Evolutionary conservation across 202 grass and related monocot genomes (phyloP).

Genomic region (Carex arenaria): DNA sequence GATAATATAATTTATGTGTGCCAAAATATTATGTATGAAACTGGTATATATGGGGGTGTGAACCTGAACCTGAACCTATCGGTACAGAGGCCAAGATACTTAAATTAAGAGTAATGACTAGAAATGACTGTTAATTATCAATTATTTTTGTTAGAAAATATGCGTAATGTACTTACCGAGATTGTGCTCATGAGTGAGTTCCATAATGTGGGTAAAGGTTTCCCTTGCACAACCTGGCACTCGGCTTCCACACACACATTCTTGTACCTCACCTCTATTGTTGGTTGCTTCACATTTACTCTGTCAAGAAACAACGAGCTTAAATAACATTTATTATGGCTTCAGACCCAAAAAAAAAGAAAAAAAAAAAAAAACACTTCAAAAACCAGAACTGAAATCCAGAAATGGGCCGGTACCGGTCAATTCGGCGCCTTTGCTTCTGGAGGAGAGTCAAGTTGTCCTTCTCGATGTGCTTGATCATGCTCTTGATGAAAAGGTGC

Average conservation of each 20-base stretch:
- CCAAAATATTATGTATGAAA: not conserved
- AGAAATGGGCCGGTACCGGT: slow-evolving; percentile 10
- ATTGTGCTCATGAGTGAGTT: slow-evolving; percentile 27
- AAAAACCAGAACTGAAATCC: not conserved
- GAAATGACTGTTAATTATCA: no score
- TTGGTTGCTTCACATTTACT: slow-evolving; percentile 49
- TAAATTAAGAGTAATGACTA: no score
- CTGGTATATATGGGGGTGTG: not conserved
- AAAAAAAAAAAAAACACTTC: not conserved
- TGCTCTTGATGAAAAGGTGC: slow-evolving; percentile 33
- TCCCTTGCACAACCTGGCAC: slow-evolving; percentile 19
- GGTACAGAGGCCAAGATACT: no score
- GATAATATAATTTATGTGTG: not conserved
- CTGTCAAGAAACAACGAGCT: no score
- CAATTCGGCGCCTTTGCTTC: slow-evolving; percentile 46
- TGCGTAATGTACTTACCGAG: slow-evolving; percentile 8
- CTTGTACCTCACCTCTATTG: slow-evolving; percentile 39
- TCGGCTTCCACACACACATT: slow-evolving; percentile 15
- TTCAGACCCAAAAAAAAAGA: no score
- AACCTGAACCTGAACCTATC: not conserved
- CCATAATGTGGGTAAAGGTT: slow-evolving; percentile 47
- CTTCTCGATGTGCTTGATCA: slow-evolving; percentile 37
- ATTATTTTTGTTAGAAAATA: no score
- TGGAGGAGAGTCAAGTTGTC: slow-evolving; percentile 60
- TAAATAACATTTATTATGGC: no score